Base-by-base conservation (phyloP, 352 stramenopile genomes). In the Phytopythium delawarense region DNA sequence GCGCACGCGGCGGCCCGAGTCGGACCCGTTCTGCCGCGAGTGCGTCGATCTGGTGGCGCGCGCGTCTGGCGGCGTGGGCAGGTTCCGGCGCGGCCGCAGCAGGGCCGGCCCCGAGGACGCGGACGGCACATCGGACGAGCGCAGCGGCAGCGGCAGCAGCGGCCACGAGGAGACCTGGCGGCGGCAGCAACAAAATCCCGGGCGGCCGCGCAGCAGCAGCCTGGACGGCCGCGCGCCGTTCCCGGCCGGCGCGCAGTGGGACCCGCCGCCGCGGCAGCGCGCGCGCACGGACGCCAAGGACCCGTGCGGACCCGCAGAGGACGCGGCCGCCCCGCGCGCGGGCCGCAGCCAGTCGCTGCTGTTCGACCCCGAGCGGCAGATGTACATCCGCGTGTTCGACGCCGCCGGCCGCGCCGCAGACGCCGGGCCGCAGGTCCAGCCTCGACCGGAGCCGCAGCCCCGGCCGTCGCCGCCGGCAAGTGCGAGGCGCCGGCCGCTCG, bases 21-120 rank as follows among this genome's bases (percentile, higher is more conserved):
- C 72, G 40, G 76, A 81, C 49, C 56, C 46, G 4, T 89, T 89
- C 54, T 89, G 80, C 40, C 74, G 69, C 32, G 76, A 83, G 45
- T 89, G 80, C 46, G 72, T 89, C 28, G 50, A 57, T 25, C 50
- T 39, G 12, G 50, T 57, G 50, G 50, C 32, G 6, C 28, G 50
- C 23, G 48, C 50, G 21, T 42, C 50, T 11, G 28, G 30, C 6
- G 50, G 50, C 2, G 28, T 42, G 16, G 50, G 28, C 50, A 30
- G 25, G 16, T 42, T 42, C 28, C 45, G 45, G 45, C 7, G 20
- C 20, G 45, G 30, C 42, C 32, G n/a, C 25, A 1, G 42, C 16
- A 28, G 23, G 12, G 15, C 28, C 25, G 30, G 30, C 18, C 49
- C 21, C 16, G 23, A 53, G 48, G 21, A 53, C 48, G n/a, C 12